phyloP scores from a whole-genome alignment of 2,329 filamentous ascomycete genomes.

The Cladosporium sp. region DNA sequence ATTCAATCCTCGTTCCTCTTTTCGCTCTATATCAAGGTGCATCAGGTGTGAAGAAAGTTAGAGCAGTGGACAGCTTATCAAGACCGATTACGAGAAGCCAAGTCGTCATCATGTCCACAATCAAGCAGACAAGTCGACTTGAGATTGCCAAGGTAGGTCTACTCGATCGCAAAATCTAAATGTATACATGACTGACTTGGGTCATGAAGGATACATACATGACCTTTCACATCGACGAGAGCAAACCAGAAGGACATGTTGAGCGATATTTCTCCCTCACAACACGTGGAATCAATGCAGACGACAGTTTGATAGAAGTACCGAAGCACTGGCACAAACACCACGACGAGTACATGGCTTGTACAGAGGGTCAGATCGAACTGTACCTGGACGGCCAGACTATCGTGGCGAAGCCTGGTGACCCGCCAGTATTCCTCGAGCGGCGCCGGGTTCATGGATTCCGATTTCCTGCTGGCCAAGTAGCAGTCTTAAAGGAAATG shows the following conservation, averaged over 20 bases:
- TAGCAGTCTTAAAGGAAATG: constrained; percentile 13
- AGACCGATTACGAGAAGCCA: no score
- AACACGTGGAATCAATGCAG: constrained; percentile 11
- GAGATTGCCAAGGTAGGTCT: background rate
- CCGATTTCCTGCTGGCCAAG: constrained; percentile 13
- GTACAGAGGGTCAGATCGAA: constrained; percentile 13
- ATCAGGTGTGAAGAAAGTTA: no score
- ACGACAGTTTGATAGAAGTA: constrained; percentile 12
- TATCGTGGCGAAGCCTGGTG: constrained; percentile 2
- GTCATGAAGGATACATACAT: constrained; percentile 12
- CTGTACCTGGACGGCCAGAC: constrained; percentile 13
- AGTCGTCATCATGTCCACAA: background rate
- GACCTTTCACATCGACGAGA: constrained; percentile 15
- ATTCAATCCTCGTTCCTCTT: no score
- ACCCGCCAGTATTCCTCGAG: constrained; percentile 12
- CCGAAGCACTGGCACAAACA: constrained; percentile 19
- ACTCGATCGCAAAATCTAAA: background rate
- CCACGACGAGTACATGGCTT: constrained; percentile 16
- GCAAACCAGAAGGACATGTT: constrained; percentile 4
- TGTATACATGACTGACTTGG: background rate
- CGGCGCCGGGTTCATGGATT: constrained; percentile 15
- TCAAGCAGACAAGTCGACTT: background rate
- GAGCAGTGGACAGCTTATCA: no score
- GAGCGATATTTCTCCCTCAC: constrained; percentile 14
- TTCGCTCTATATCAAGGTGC: no score